Percentiles rank a stretch among this genome's conserved stretches.
These are phyloP conservation scores for Pseudopyricularia cyperi DNA, from an alignment of 2,329 filamentous ascomycete genomes.

Conservation along the genomic window DNA sequence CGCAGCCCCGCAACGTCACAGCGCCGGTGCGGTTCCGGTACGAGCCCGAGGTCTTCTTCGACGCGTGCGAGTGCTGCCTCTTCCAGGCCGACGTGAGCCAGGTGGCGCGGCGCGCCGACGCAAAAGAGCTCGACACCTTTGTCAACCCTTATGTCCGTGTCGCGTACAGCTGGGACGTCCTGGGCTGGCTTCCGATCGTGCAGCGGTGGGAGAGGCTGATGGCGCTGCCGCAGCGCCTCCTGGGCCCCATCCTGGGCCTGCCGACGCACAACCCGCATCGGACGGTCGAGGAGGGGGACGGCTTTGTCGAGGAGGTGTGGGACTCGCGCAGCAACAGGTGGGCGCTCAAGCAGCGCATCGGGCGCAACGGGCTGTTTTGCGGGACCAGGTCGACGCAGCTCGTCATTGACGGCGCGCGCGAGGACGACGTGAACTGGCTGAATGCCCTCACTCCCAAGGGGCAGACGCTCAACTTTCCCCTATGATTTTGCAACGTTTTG, in stretches of 20 bases:
- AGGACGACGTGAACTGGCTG: slow-evolving; percentile 20
- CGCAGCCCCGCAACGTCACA: slow-evolving; percentile 14
- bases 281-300: slow-evolving; percentile 42
- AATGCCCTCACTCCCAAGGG: slow-evolving; percentile 19
- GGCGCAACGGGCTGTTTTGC: slow-evolving; percentile 40
- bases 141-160: slow-evolving; percentile 67
- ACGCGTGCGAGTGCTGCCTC: slow-evolving; percentile 53
- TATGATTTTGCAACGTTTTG: too few relatives aligned
- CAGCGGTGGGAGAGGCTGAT: slow-evolving; percentile 56
- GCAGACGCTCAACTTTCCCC: slow-evolving; percentile 18
- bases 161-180: slow-evolving; percentile 46
- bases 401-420: slow-evolving; percentile 14
- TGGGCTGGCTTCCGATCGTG: slow-evolving; percentile 45
- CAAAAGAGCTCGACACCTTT: slow-evolving; percentile 21
- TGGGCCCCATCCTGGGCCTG: slow-evolving; percentile 41
- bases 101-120: slow-evolving; percentile 17
- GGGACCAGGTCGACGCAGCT: slow-evolving; percentile 36
- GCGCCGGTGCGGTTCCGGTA: slow-evolving; percentile 41
- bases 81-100: slow-evolving; percentile 33
- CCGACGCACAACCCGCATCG: slow-evolving; percentile 49
- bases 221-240: slow-evolving; percentile 40
- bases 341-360: slow-evolving; percentile 27
- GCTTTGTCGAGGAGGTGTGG: slow-evolving; percentile 39
- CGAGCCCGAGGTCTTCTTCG: slow-evolving; percentile 45
- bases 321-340: slow-evolving; percentile 18